A percentile compares a stretch with the other conserved stretches of the same genome.
Conservation (phyloP, 2,329 filamentous ascomycete genomes). For the Macrophomina phaseolina region DNA sequence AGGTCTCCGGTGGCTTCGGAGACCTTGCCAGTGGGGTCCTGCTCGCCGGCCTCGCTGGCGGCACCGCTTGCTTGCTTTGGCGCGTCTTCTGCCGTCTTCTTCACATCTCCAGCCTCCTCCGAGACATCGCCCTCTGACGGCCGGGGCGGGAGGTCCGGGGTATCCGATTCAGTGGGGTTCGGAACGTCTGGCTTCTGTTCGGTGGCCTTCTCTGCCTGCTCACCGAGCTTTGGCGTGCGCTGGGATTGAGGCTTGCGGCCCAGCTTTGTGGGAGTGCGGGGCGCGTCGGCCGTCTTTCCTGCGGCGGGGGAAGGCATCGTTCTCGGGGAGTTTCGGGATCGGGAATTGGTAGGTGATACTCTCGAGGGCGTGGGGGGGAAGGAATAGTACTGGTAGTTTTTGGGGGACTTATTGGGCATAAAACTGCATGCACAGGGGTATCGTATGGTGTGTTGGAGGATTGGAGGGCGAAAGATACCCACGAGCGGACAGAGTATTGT, state of each 20-base stretch:
- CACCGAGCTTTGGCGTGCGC: slow-evolving; percentile 50
- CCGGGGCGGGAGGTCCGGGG: slow-evolving; percentile 40
- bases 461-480: slow-evolving; percentile 8
- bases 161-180: slow-evolving; percentile 42
- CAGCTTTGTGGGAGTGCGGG: slow-evolving; percentile 59
- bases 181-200: slow-evolving; percentile 13
- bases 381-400: slow-evolving; percentile 58
- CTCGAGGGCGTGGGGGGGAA: slow-evolving; percentile 56
- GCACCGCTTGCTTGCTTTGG: slow-evolving; percentile 41
- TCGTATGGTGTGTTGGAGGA: slow-evolving; percentile 28
- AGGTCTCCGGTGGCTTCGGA: slow-evolving; percentile 53
- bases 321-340: slow-evolving; percentile 28
- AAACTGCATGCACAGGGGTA: slow-evolving; percentile 46
- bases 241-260: slow-evolving; percentile 49
- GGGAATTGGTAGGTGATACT: slow-evolving; percentile 36
- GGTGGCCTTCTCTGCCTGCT: slow-evolving; percentile 33
- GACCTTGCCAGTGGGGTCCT: slow-evolving; percentile 50
- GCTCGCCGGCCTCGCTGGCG: slow-evolving; percentile 43
- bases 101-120: slow-evolving; percentile 39
- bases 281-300: slow-evolving; percentile 52
- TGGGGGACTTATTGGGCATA: slow-evolving; percentile 56
- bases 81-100: slow-evolving; percentile 39
- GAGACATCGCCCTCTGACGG: slow-evolving; percentile 40
- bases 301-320: slow-evolving; percentile 59
- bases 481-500: slow-evolving; percentile 9